phyloP scores from a whole-genome alignment of 2,329 filamentous ascomycete genomes.

The Aspergillus brunneoviolaceus region DNA sequence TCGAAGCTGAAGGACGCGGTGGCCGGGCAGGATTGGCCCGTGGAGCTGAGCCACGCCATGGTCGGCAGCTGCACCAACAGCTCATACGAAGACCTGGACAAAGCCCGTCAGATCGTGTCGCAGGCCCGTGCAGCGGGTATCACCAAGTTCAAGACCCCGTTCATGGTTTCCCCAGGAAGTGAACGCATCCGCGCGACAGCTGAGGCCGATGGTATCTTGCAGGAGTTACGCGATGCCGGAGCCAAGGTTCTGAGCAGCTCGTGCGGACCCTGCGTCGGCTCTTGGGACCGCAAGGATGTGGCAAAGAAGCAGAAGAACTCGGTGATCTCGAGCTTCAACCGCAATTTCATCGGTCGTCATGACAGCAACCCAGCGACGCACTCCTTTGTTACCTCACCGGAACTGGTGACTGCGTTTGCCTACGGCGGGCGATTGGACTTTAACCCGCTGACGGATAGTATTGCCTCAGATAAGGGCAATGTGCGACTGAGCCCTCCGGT shows the following conservation, averaged over 20 bases:
- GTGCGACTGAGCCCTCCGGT: constrained; percentile 85
- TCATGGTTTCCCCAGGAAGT: constrained; percentile 89
- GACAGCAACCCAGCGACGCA: constrained; percentile 90
- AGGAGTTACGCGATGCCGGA: constrained; percentile 92
- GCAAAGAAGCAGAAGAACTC: constrained; percentile 82
- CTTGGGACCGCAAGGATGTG: constrained; percentile 88
- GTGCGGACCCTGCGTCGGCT: constrained; percentile 83
- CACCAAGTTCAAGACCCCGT: constrained; percentile 85
- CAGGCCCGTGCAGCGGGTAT: constrained; percentile 77
- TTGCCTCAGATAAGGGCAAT: constrained; percentile 37
- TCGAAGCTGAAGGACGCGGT: constrained; percentile 90
- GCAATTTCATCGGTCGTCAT: constrained; percentile 96
- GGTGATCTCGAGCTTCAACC: constrained; percentile 96
- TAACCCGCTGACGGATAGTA: constrained; percentile 15
- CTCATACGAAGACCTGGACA: constrained; percentile 71
- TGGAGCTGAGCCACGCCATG: constrained; percentile 88
- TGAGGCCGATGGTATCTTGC: constrained; percentile 77
- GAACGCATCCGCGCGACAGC: constrained; percentile 94
- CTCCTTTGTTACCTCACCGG: constrained; percentile 84
- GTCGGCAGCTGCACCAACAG: constrained; percentile 97
- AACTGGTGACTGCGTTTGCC: constrained; percentile 78
- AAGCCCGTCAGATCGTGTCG: constrained; percentile 67
- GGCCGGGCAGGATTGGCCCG: constrained; percentile 87
- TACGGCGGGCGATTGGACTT: constrained; percentile 60
- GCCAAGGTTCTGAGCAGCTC: constrained; percentile 90